These are phyloP conservation scores for Cronartium quercuum DNA, from an alignment of 1,284 basidiomycete species.

Conservation along the genomic window DNA sequence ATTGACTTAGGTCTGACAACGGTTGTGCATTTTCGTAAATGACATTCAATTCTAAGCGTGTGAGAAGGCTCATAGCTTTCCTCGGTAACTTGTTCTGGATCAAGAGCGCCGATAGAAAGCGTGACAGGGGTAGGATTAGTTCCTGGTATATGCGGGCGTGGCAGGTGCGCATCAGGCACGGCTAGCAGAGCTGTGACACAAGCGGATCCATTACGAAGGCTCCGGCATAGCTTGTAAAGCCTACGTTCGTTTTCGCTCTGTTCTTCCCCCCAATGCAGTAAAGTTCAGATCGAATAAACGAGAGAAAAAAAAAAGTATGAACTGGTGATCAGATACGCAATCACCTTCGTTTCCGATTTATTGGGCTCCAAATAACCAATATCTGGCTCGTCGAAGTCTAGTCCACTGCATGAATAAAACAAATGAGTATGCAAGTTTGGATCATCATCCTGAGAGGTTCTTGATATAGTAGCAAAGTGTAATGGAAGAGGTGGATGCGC, in stretches of 20 bases:
- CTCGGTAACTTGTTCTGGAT: neutral
- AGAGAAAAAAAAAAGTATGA: neutral
- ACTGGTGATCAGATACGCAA: neutral
- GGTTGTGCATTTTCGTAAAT: conserved; percentile 15
- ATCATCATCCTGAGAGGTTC: neutral
- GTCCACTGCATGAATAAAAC: neutral
- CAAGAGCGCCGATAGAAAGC: conserved; percentile 26
- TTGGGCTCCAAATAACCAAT: conserved; percentile 10
- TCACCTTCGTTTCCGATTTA: conserved; percentile 30
- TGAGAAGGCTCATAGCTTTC: conserved; percentile 16
- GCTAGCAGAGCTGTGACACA: conserved; percentile 15
- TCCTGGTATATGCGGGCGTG: conserved; percentile 5
- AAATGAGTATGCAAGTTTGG: neutral
- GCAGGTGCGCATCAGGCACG: conserved; percentile 15
- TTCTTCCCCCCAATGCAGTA: neutral
- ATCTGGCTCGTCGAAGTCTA: conserved; percentile 26
- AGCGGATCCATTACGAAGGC: conserved; percentile 6
- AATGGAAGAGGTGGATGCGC: neutral
- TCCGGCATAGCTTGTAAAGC: neutral
- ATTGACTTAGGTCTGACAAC: conserved; percentile 28
- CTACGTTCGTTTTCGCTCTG: conserved; percentile 12
- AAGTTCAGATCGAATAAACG: neutral
- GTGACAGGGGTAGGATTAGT: neutral
- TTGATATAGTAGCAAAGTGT: neutral
- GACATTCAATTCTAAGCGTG: conserved; percentile 7